Evolutionary conservation across 495 filamentous ascomycete genomes (phyloP), one percentile per base, ranked within the genome.

Genomic region (Hyaloscypha bicolor): DNA sequence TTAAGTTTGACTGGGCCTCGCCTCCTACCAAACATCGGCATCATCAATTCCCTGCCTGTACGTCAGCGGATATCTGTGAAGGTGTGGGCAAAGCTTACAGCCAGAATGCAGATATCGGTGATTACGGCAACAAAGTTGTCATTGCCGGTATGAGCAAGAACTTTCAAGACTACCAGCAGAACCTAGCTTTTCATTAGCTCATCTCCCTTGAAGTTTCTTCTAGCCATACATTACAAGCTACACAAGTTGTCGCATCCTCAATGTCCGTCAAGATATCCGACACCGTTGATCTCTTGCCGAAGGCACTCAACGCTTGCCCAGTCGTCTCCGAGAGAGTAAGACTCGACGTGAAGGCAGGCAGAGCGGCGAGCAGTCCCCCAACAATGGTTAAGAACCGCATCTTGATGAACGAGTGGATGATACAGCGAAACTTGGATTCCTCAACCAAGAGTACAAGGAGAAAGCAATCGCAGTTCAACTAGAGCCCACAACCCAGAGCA

Each of bases 141-240:
- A 45, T 85, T 79, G 0, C 83, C 81, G 32, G 79, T 69, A 39
- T 72, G 69, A 4, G 83, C 80, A 19, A 80, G 69, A 2, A 76
- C 70, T 65, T 85, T 83, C 19, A 86, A 76, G 9, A 79, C 73
- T 30, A 79, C 70, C n/a, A 85, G 65, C 5, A 84, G 70, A 51
- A 69, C 73, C 82, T 83, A 58, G 9, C 9, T 37, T 37, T 60
- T 2, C 33, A 21, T 37, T 6, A 60, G 31, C 19, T 45, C 30
- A 65, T 6, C 37, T 37, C 9, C 19, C 60, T 72, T 62, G 70
- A 69, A 62, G 21, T 56, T 0, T 29, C 53, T 37, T 56, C 29
- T 32, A 33, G 61, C 42, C 78, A 31, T 63, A 82, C 81, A 74
- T 85, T 78, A 64, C 83, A 86, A 60, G 73, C 78, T 2, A 78